phyloP scores from a whole-genome alignment of 2,329 filamentous ascomycete genomes.

The Nigrospora sphaerica region DNA sequence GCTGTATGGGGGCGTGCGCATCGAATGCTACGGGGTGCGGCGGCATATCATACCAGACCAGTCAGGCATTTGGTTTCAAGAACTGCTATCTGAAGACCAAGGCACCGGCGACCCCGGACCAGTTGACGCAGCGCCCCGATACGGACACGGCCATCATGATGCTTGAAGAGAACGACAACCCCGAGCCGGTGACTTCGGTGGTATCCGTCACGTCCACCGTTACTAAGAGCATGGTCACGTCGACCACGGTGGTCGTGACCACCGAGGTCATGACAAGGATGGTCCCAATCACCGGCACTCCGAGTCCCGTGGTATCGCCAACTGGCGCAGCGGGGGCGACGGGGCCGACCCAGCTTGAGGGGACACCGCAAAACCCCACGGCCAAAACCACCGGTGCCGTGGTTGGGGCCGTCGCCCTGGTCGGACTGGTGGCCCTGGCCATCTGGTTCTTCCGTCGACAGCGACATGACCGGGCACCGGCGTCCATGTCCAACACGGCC shows the following conservation, averaged over 20 bases:
- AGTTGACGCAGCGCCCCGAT: not conserved
- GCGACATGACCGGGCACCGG: not conserved
- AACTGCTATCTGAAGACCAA: conserved; percentile 17
- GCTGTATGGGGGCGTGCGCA: conserved; percentile 8
- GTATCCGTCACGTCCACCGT: not conserved
- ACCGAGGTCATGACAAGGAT: not conserved
- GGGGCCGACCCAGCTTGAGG: not conserved
- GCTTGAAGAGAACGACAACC: not conserved
- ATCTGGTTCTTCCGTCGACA: not conserved
- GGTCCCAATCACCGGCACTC: too few species aligned
- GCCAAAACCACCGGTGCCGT: not conserved
- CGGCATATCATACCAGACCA: conserved; percentile 22
- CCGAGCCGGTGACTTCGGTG: not conserved
- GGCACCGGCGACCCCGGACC: not conserved
- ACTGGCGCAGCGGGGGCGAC: not conserved
- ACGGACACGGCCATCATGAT: not conserved
- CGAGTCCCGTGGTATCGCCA: not conserved
- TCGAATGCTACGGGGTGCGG: conserved; percentile 11
- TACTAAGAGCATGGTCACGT: not conserved
- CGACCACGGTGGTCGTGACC: not conserved
- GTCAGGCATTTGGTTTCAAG: conserved; percentile 8
- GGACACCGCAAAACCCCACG: not conserved
- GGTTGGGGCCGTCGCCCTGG: not conserved
- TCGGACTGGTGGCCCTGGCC: not conserved
- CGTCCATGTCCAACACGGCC: not conserved